Conservation (phyloP, 805 yeast genomes). For the Schwanniomyces yamadae region DNA sequence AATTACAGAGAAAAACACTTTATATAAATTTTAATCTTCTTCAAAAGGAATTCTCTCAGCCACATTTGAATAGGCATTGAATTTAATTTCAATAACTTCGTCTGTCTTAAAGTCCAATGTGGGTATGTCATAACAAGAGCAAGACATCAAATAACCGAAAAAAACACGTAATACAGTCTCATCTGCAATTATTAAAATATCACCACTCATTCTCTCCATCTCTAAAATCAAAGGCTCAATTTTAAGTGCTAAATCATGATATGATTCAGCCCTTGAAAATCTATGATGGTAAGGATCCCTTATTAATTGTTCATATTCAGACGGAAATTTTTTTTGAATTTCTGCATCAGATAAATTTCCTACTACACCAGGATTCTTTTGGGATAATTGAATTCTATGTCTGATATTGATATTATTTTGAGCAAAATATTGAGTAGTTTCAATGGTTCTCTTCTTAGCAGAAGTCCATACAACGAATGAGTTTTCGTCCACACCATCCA, state of each 20-base stretch:
- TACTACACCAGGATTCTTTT: slow-evolving; percentile 84
- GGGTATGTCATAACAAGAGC: slow-evolving; percentile 85
- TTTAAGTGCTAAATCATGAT: slow-evolving; percentile 92
- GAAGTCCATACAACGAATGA: slow-evolving; percentile 94
- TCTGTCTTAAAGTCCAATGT: slow-evolving; percentile 70
- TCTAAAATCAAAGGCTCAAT: slow-evolving; percentile 91
- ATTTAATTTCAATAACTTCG: slow-evolving; percentile 82
- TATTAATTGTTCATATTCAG: slow-evolving; percentile 62
- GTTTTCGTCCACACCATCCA: slow-evolving; percentile 58
- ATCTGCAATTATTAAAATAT: slow-evolving; percentile 87
- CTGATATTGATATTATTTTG: slow-evolving; percentile 61
- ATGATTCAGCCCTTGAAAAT: slow-evolving; percentile 89
- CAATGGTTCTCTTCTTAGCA: slow-evolving; percentile 77
- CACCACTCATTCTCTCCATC: slow-evolving; percentile 88
- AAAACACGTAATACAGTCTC: slow-evolving; percentile 86
- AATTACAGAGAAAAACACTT: slow-evolving; percentile 1
- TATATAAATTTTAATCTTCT: slow-evolving; percentile 8
- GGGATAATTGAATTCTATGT: slow-evolving; percentile 81
- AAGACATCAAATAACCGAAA: slow-evolving; percentile 94
- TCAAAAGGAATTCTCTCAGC: slow-evolving; percentile 47
- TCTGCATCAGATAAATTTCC: slow-evolving; percentile 67
- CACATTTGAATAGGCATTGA: slow-evolving; percentile 78
- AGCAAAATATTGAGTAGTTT: slow-evolving; percentile 70
- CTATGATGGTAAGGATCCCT: slow-evolving; percentile 91
- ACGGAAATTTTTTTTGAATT: slow-evolving; percentile 59